A percentile compares a stretch with the other conserved stretches of the same genome.
These are phyloP conservation scores for Scalesia atractyloides DNA, from an alignment of 129 eudicot genomes.

Conservation along the genomic window DNA sequence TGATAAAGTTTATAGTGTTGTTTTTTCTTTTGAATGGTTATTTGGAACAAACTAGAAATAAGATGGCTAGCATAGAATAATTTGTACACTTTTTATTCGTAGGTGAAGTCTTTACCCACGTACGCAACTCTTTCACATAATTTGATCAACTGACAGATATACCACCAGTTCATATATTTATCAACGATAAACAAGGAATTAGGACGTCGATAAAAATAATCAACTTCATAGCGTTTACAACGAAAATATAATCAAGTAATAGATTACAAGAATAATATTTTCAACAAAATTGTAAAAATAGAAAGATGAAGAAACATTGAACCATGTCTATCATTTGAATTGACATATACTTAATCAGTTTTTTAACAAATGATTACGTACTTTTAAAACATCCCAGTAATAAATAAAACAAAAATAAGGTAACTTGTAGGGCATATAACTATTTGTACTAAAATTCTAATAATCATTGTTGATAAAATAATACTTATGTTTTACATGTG, in stretches of 20 bases:
- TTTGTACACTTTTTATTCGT: not conserved
- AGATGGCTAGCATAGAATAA: not conserved
- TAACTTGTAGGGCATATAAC: not conserved
- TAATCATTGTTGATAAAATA: not conserved
- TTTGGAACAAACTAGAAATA: not conserved
- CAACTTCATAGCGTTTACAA: not conserved
- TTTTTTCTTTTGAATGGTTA: not conserved
- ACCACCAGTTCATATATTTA: not conserved
- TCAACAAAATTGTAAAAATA: not conserved
- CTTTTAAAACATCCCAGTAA: not conserved
- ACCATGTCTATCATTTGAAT: slow-evolving; percentile 2
- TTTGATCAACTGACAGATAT: not conserved
- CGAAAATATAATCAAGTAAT: not conserved
- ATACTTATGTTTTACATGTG: not conserved
- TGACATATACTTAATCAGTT: not conserved
- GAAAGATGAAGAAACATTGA: not conserved
- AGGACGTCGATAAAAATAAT: no score
- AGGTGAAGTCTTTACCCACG: not conserved
- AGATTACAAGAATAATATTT: not conserved
- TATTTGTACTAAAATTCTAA: not conserved
- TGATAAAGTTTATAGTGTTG: not conserved
- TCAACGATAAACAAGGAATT: no score
- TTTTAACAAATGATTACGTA: not conserved
- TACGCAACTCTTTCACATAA: not conserved
- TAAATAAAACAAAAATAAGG: not conserved